phyloP scores from a whole-genome alignment of 306 rosid species.

The Medicago arabica region DNA sequence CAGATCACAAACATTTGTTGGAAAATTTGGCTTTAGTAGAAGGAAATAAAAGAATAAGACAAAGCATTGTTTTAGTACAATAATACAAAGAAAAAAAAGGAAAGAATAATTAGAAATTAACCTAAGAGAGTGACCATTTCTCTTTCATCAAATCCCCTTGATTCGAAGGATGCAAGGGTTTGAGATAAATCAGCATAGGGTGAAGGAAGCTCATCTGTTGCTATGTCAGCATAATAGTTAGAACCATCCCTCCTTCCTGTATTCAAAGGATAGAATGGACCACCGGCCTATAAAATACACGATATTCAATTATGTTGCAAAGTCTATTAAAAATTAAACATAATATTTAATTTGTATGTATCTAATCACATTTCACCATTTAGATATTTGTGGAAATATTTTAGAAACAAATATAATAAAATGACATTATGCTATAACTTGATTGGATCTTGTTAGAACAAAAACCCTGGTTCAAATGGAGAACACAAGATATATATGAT shows the following conservation, averaged over 20 bases:
- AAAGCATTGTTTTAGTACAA: neutral
- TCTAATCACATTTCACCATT: neutral
- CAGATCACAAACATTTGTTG: no score
- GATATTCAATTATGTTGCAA: neutral
- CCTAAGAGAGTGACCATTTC: conserved; percentile 51
- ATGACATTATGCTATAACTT: no score
- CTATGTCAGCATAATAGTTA: conserved; percentile 40
- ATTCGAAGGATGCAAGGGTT: conserved; percentile 41
- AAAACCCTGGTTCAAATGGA: neutral
- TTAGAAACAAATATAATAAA: neutral
- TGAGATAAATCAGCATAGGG: conserved; percentile 42
- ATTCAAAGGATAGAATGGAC: conserved; percentile 50
- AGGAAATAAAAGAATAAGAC: no score
- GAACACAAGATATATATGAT: neutral
- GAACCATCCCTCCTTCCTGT: conserved; percentile 49
- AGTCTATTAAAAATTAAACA: neutral
- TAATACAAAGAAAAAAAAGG: neutral
- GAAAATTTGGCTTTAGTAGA: no score
- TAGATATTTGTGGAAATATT: neutral
- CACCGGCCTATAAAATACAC: conserved; percentile 48
- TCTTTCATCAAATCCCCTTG: conserved; percentile 53
- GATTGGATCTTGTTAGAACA: neutral
- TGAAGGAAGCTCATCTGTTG: conserved; percentile 47
- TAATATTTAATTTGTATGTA: neutral
- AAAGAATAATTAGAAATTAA: conserved; percentile 7